Conservation (phyloP, 2,329 filamentous ascomycete species). For the Metarhizium humberi region DNA sequence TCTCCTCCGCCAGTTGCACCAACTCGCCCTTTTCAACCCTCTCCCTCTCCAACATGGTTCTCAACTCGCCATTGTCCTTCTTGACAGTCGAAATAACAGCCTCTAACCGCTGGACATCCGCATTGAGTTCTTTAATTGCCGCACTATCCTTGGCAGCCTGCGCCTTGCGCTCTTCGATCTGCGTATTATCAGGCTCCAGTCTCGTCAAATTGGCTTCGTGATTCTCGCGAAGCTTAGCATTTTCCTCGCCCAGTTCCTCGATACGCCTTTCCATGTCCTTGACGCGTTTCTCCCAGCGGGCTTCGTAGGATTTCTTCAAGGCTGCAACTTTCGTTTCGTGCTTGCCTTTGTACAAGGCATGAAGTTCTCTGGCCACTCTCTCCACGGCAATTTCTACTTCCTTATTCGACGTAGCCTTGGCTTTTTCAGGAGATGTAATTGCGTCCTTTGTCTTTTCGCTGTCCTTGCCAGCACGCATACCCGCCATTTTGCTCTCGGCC, state of each 20-base stretch:
- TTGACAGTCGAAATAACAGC: conserved; percentile 63
- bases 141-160: conserved; percentile 57
- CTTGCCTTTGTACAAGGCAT: conserved; percentile 90
- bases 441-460: conserved; percentile 18
- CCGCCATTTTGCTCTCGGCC: conserved; percentile 66
- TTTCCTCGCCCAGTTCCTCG: conserved; percentile 60
- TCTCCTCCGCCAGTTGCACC: conserved; percentile 72
- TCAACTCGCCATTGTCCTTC: conserved; percentile 57
- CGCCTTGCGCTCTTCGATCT: conserved; percentile 40
- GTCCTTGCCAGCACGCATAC: conserved; percentile 56
- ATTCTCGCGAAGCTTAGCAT: conserved; percentile 60
- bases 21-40: conserved; percentile 77
- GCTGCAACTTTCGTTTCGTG: conserved; percentile 94
- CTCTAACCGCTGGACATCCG: conserved; percentile 65
- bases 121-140: conserved; percentile 60
- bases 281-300: conserved; percentile 81
- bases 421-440: conserved; percentile 28
- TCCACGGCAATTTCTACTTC: conserved; percentile 83
- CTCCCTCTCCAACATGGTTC: conserved; percentile 60
- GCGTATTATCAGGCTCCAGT: conserved; percentile 36
- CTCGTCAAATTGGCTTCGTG: conserved; percentile 58
- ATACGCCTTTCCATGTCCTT: conserved; percentile 67
- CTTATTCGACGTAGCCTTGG: conserved; percentile 26
- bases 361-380: conserved; percentile 87
- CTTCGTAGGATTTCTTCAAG: conserved; percentile 76